Base-by-base conservation (phyloP, 2,329 filamentous ascomycete genomes). In the Cladobotryum protrusum region DNA sequence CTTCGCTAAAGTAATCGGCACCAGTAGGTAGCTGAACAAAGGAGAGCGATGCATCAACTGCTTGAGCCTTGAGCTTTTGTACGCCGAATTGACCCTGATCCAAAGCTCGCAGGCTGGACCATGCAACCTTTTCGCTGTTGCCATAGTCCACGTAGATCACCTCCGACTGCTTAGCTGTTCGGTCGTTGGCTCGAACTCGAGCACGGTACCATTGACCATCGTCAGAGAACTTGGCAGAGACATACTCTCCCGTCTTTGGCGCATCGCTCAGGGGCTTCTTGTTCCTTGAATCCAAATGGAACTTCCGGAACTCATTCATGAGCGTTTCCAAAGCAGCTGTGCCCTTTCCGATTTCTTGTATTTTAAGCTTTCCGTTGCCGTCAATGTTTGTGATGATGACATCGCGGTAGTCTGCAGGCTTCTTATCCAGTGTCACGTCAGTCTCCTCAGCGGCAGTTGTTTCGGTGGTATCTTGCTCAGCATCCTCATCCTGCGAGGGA, bases 201-300 rank as follows among this genome's bases (percentile, higher is more conserved):
- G 88, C 93, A 54, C 93, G 88, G 74, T 99, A 99, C 92, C 92
- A 99, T 59, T 93, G 83, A 52, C 85, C 82, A 64, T 99, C 93
- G 47, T 84, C 85, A 6, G 84, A 86, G 75, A 97, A 99, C 66
- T 88, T 87, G 61, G 92, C 92, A 2, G 92, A 87, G 20, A 99
- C 92, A 53, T 86, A 85, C 57, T 97, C 91, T 56, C 93, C 93
- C 1, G 89, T 82, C 76, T 96, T 96, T 54, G 93, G 92, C 17
- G 87, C 80, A 42, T 83, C 81, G 42, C 80, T 72, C 40, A 97
- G 77, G 14, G 87, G 74, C 53, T 83, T 81, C 63, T 80, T 86
- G 74, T 96, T 95, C 59, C 86, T 78, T 42, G 87, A 81, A 70
- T 89, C 90, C 48, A 92, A 66, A 69, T 99, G 91, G 78, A 96